phyloP scores from a whole-genome alignment of 768 basidiomycete species.

The Russula olivacea region DNA sequence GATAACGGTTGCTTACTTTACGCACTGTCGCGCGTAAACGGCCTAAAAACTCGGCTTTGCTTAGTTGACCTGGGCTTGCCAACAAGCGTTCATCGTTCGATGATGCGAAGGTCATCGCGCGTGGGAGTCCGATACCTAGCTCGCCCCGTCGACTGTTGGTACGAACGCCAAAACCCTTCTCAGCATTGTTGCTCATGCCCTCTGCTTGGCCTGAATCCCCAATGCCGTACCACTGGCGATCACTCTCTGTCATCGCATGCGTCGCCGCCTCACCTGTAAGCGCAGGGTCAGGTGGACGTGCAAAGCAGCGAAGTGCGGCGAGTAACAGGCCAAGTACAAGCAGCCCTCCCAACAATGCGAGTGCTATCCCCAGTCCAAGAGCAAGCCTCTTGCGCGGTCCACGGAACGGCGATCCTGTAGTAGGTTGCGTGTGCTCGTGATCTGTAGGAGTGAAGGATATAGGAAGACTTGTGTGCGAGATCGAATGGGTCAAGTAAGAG shows the following conservation, averaged over 20 bases:
- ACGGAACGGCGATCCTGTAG: constrained; percentile 35
- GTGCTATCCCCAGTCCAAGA: constrained; percentile 54
- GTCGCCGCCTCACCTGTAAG: constrained; percentile 54
- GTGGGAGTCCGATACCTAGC: constrained; percentile 44
- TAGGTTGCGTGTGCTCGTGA: constrained; percentile 35
- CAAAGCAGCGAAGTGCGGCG: constrained; percentile 50
- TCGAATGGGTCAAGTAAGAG: constrained; percentile 59
- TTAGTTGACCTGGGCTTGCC: constrained; percentile 53
- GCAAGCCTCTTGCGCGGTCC: constrained; percentile 45
- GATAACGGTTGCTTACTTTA: constrained; percentile 56
- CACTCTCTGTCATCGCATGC: constrained; percentile 55
- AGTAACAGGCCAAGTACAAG: constrained; percentile 49
- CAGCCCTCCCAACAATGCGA: constrained; percentile 57
- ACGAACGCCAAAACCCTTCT: constrained; percentile 34
- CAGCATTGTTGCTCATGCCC: constrained; percentile 11
- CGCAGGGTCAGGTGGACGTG: constrained; percentile 55
- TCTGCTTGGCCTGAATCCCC: constrained; percentile 30
- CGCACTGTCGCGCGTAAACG: constrained; percentile 58
- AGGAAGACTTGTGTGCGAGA: constrained; percentile 56
- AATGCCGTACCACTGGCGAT: constrained; percentile 65
- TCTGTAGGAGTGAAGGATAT: constrained; percentile 42
- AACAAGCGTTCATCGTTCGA: constrained; percentile 25
- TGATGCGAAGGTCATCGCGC: constrained; percentile 32
- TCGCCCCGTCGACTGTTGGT: constrained; percentile 32
- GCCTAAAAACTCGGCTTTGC: constrained; percentile 64